Conservation (phyloP, 139 green algal genomes). For the Pleodorina starrii region DNA sequence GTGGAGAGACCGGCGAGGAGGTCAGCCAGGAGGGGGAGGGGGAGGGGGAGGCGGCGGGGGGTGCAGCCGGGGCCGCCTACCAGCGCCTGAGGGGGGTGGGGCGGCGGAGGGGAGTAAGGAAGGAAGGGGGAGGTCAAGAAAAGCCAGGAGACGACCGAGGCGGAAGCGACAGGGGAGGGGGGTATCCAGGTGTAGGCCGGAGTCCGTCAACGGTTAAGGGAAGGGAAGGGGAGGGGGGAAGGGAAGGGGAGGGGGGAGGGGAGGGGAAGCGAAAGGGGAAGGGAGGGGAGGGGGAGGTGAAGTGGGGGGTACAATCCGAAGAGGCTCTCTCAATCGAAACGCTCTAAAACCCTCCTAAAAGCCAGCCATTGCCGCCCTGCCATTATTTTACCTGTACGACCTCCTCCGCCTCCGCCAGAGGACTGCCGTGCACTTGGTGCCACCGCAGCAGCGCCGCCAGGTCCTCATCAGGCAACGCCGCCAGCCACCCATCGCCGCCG, state of each 20-base stretch:
- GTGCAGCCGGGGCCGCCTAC: neutral
- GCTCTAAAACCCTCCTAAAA: too few species aligned
- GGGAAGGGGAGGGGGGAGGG: too few species aligned
- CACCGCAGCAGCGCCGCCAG: slow-evolving; percentile 22
- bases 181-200: too few species aligned
- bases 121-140: neutral
- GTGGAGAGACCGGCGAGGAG: neutral
- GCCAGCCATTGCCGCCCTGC: too few species aligned
- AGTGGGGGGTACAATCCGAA: too few species aligned
- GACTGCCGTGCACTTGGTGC: neutral
- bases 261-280: too few species aligned
- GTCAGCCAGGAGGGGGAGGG: neutral
- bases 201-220: too few species aligned
- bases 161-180: too few species aligned
- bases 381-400: slow-evolving; percentile 23
- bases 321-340: too few species aligned
- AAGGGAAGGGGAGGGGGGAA: too few species aligned
- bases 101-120: neutral
- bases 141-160: too few species aligned
- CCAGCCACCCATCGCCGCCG: neutral
- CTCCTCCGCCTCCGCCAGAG: neutral
- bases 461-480: slow-evolving; percentile 3
- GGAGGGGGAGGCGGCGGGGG: neutral
- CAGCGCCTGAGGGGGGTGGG: neutral
- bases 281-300: too few species aligned